Evolutionary conservation across 1,284 basidiomycete species (phyloP), one percentile per base, ranked within the genome.

Genomic region (Apiotrichum montevideense): DNA sequence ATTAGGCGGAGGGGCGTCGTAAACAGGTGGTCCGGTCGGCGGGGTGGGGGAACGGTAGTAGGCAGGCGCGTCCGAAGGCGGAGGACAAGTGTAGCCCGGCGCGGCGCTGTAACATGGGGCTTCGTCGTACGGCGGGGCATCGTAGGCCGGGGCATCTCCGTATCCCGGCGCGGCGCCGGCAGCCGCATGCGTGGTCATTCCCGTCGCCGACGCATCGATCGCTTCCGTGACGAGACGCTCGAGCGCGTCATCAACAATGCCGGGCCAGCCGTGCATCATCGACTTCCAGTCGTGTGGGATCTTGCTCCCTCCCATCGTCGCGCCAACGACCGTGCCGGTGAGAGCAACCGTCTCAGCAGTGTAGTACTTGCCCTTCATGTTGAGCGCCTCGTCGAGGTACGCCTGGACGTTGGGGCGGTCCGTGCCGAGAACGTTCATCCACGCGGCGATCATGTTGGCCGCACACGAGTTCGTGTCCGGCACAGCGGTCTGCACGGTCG

Each of bases 301-400:
- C 34, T 11, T 7, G 14, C 14, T 35, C n/a, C 29, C 46, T 5
- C 46, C 46, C 3, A 35, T 7, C n/a, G 21, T 34, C 1, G 34
- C 46, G n/a, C 46, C 46, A 6, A 32, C 46, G 11, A 47, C 14
- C 6, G 46, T 11, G 34, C 46, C 46, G 11, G 46, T 47, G 3
- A 47, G 15, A 5, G 35, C 46, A 7, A 47, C 46, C 4, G 46
- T 47, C 34, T 29, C 8, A 5, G 33, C 32, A 5, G 34, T 47
- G 14, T 37, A 47, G 46, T 47, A 47, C 46, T 35, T 47, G 33
- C 46, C 46, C 41, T 42, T 42, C 41, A 42, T 42, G 41, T 42
- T 42, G 41, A 42, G 35, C 34, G 46, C 35, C 41, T 10, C n/a
- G 14, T 47, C 46, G 46, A 47, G 34, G 11, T n/a, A 46, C 11